A percentile compares a stretch with the other conserved stretches of the same genome.
Evolutionary conservation across 176 grass and related monocot species (phyloP).

Genomic region (Eragrostis curvula): DNA sequence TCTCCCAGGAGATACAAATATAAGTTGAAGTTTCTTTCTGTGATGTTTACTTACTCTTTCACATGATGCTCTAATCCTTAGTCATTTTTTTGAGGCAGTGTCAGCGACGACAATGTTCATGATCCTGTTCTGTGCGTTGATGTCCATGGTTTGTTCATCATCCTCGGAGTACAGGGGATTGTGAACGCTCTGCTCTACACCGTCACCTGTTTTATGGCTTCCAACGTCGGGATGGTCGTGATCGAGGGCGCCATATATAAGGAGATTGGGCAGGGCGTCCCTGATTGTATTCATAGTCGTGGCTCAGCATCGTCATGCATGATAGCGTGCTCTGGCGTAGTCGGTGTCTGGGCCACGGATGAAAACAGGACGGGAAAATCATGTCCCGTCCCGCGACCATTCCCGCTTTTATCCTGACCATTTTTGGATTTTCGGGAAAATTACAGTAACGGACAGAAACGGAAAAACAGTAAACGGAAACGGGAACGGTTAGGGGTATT

Average conservation of each 20-base stretch:
- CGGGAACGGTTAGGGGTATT: no score
- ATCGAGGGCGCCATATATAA: slow-evolving; percentile 44
- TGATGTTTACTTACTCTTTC: no score
- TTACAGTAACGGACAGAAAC: no score
- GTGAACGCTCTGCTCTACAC: slow-evolving; percentile 37
- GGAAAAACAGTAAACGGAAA: no score
- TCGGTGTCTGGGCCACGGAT: slow-evolving; percentile 42
- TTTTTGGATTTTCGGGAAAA: no score
- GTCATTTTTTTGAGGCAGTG: not conserved
- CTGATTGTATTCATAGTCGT: slow-evolving; percentile 54
- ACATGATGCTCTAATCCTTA: no score
- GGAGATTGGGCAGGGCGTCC: slow-evolving; percentile 43
- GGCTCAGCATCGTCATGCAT: slow-evolving; percentile 37
- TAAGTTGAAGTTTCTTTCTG: no score
- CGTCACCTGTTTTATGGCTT: slow-evolving; percentile 48
- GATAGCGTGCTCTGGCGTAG: slow-evolving; percentile 47
- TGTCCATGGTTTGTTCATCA: slow-evolving; percentile 68
- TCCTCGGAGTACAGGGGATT: slow-evolving; percentile 48
- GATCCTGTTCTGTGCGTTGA: slow-evolving; percentile 57
- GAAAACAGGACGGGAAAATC: no score
- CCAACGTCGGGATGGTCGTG: slow-evolving; percentile 34
- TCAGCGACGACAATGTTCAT: slow-evolving; percentile 29
- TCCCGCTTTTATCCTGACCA: no score
- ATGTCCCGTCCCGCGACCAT: no score
- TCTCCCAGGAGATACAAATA: no score